Evolutionary conservation across 495 filamentous ascomycete species (phyloP).

Genomic region (Neurospora sp.): DNA sequence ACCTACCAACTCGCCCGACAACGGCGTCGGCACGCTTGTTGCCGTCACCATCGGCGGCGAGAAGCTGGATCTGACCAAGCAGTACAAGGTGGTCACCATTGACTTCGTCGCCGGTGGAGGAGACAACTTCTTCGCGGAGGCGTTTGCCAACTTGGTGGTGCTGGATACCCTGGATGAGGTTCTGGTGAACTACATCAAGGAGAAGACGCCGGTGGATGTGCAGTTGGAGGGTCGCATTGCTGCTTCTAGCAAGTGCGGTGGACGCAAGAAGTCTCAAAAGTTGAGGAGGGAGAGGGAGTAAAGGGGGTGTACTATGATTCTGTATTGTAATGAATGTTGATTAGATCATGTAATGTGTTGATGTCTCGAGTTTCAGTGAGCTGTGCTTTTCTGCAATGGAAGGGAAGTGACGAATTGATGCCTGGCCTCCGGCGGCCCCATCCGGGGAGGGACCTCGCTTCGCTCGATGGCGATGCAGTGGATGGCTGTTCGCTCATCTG

Average conservation of each 20-base stretch:
- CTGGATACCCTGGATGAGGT: conserved; percentile 45
- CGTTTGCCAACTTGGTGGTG: conserved; percentile 22
- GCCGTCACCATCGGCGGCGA: conserved; percentile 29
- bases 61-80: conserved; percentile 20
- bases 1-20: conserved; percentile 20
- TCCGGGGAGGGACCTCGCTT: background rate
- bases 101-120: conserved; percentile 47
- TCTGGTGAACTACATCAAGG: conserved; percentile 33
- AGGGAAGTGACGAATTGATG: background rate
- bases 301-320: background rate
- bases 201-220: conserved; percentile 34
- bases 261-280: background rate
- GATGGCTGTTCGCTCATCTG: background rate
- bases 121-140: conserved; percentile 40
- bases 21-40: conserved; percentile 20
- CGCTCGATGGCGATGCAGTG: background rate
- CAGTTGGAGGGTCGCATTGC: conserved; percentile 39
- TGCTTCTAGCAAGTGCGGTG: conserved; percentile 4
- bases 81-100: conserved; percentile 42
- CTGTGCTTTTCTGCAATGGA: background rate
- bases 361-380: background rate
- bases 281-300: background rate
- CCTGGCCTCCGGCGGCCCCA: background rate
- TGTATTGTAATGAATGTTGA: background rate
- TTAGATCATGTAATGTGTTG: background rate